Base-by-base conservation (phyloP, 129 eudicot species). In the Artemisia tridentata region DNA sequence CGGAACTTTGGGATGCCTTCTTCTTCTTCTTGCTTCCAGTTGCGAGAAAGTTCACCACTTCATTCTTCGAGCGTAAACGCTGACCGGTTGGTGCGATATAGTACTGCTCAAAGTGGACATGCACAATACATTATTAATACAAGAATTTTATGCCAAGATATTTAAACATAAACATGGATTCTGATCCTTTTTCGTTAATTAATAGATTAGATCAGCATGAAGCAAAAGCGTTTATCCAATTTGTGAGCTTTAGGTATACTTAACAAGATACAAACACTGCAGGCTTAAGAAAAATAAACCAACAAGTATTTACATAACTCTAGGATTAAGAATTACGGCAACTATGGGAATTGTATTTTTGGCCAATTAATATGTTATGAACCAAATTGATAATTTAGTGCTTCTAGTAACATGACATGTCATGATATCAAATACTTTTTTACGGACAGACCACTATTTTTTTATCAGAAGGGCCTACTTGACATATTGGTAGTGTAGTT, bases 51-150 rank as follows among this genome's bases (percentile, higher is more conserved):
- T 53, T 59, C 5, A 76, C 15, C 56, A 87, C 93, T 78, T 87
- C 93, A 49, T 61, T 80, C 73, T 84, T 87, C 34, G 89, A 81
- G 18, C 87, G 78, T 71, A 87, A 76, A 57, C 75, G 81, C 2
- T 56, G 78, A 11, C 86, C 83, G 6, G 87, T 49, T 17, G 87
- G 87, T 17, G 78, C 53, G 25, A 67, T 47, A 62, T 76, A 87
- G 79, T 87, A 87, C 93, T 87, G 85, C 15, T 38, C 70, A 63
- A 69, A 69, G 59, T 11, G 8, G 49, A 63, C 23, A 77, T 76
- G 56, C 38, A 62, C 11, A 18, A 29, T 16, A 13, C 38, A 11
- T 69, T 61, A 61, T 41, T n/a, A 77, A 54, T 51, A 69, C 13
- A 23, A 34, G 29, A 11, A 61, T 20, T 34, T 59, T 10, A 49